phyloP scores from a whole-genome alignment of 2,329 filamentous ascomycete genomes.

The Alternaria rosae region DNA sequence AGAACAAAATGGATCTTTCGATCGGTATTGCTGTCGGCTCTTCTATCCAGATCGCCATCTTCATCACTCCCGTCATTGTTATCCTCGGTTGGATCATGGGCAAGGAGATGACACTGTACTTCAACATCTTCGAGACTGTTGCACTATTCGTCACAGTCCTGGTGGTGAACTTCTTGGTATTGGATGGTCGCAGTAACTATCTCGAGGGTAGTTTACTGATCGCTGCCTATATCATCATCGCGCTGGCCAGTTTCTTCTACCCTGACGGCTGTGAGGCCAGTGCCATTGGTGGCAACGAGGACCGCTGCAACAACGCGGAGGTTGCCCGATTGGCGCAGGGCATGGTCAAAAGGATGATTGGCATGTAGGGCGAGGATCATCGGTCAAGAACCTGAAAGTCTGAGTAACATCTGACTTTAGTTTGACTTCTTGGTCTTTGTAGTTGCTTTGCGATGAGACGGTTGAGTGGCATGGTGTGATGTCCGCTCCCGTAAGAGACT shows the following conservation, averaged over 20 bases:
- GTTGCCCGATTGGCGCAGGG: conserved; percentile 17
- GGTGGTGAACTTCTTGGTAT: conserved; percentile 84
- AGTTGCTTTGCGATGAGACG: background rate
- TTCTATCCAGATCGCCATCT: conserved; percentile 80
- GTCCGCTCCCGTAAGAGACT: conserved; percentile 3
- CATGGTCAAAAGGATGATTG: conserved; percentile 30
- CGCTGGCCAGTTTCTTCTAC: conserved; percentile 61
- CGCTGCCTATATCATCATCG: conserved; percentile 81
- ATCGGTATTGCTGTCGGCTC: conserved; percentile 82
- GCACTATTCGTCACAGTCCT: conserved; percentile 84
- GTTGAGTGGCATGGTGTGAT: conserved; percentile 9
- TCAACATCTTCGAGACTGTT: conserved; percentile 69
- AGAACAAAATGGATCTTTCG: conserved; percentile 86
- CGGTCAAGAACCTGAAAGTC: background rate
- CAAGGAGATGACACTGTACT: conserved; percentile 71
- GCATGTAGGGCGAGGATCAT: conserved; percentile 11
- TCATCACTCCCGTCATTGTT: conserved; percentile 78
- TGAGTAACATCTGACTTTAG: conserved; percentile 1
- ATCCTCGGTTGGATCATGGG: conserved; percentile 81
- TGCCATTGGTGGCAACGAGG: conserved; percentile 55
- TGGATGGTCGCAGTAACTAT: conserved; percentile 84
- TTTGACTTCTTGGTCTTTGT: background rate
- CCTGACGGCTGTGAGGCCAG: conserved; percentile 51
- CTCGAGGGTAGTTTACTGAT: conserved; percentile 79
- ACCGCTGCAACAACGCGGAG: conserved; percentile 14